Base-by-base conservation (phyloP, 306 rosid genomes). In the Datisca glomerata region DNA sequence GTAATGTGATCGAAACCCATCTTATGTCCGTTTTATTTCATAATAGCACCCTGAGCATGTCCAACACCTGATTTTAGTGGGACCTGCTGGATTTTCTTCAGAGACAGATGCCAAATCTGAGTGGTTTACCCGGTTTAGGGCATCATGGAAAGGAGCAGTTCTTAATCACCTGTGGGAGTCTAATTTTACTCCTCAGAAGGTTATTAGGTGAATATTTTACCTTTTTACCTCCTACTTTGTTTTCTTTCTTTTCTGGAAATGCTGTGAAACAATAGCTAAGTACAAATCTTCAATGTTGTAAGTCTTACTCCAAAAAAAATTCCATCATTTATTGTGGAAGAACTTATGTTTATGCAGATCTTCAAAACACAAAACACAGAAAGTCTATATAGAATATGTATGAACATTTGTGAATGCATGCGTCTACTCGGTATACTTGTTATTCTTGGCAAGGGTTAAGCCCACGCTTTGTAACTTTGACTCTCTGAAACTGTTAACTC, bases 91-190 rank as follows among this genome's bases (percentile, higher is more conserved):
- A 11, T 38, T 89, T 66, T 52, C 91, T 14, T 36, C 75, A 0
- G 91, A 78, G 55, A 28, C 79, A 43, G 91, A 80, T 41, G 53
- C 51, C 27, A 64, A 31, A 28, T n/a, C 59, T 18, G 84, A 84
- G 76, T n/a, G 75, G 65, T 6, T 84, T 64, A 65, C 63, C 13
- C 62, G 41, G 70, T 78, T 84, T 41, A 66, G 81, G 75, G 61
- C 91, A 20, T 74, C 96, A 7, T 91, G 96, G 98, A 80, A 80
- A 70, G 96, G 98, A 61, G 76, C 94, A 21, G 18, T 84, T 45
- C 24, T 80, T 58, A 84, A 63, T 48, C 96, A 75, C 56, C 68
- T 91, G 61, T 91, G 98, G 98, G 94, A 91, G 57, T 84, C 98
- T 60, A 84, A 80, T 66, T 80, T 91, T 52, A 91, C 96, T 39